These are phyloP conservation scores for Apiospora phragmitis DNA, from an alignment of 2,329 filamentous ascomycete species.

Conservation along the genomic window DNA sequence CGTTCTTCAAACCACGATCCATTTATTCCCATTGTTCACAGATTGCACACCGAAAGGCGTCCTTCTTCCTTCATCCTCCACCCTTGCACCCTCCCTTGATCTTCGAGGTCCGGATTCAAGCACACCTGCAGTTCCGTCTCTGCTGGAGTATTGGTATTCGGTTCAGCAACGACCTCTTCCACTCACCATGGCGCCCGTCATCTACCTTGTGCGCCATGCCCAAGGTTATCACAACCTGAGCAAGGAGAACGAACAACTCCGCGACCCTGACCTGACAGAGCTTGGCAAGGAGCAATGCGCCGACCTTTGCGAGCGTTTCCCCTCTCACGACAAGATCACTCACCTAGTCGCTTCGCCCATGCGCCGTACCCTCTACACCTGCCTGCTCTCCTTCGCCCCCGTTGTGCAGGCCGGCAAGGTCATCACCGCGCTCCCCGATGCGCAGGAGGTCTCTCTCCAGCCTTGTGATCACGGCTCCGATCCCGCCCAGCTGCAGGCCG, in stretches of 20 bases:
- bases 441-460: slow-evolving; percentile 75
- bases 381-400: slow-evolving; percentile 66
- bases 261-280: slow-evolving; percentile 76
- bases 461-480: slow-evolving; percentile 76
- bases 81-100: not conserved
- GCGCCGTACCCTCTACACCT: slow-evolving; percentile 78
- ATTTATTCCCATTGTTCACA: not conserved
- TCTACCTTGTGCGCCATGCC: slow-evolving; percentile 73
- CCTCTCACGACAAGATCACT: slow-evolving; percentile 64
- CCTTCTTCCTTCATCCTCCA: not conserved
- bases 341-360: slow-evolving; percentile 78
- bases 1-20: not conserved
- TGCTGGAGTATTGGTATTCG: not conserved
- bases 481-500: slow-evolving; percentile 51
- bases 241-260: slow-evolving; percentile 67
- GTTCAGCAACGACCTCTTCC: not conserved
- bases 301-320: slow-evolving; percentile 61
- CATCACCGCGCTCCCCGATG: slow-evolving; percentile 69
- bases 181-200: slow-evolving; percentile 48
- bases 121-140: not conserved
- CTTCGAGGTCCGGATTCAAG: not conserved
- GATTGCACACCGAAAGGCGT: not conserved
- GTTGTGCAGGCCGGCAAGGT: slow-evolving; percentile 45
- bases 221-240: slow-evolving; percentile 81
- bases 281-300: slow-evolving; percentile 76